Evolutionary conservation across 1,284 basidiomycete genomes (phyloP), one percentile per base, ranked within the genome.

Genomic region (Moesziomyces aphidis): DNA sequence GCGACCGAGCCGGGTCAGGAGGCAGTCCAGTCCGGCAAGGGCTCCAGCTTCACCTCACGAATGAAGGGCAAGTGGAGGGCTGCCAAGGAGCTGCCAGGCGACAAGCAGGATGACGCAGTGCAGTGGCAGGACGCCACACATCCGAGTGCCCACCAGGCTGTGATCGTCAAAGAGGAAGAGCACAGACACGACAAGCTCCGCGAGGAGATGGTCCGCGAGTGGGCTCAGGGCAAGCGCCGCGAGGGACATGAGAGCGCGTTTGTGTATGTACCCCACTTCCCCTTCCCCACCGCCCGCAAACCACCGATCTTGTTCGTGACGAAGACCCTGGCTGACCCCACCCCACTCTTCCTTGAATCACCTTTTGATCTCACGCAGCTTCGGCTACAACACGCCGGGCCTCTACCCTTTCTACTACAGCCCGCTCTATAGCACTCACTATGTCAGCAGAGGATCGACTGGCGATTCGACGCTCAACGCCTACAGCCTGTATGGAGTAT

Each of bases 121-220:
- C 45, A 46, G 22, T 72, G 67, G 61, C 64, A 70, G 42, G 64
- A 77, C 31, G 61, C 62, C 19, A 77, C 71, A 11, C 76, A 78
- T 23, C 76, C 76, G 5, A 71, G 67, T 24, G 57, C 74, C 45
- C 76, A 78, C 47, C 48, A 51, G 34, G 62, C 70, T 23, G 69
- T 76, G n/a, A 62, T 70, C 36, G 56, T 70, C 57, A 52, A 61
- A 34, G 74, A 72, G 34, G 61, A 61, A 31, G 60, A 63, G 34
- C 50, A 73, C 10, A 56, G 60, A 34, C 61, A 73, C 46, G 73
- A 68, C 45, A 61, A 61, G 34, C 55, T 65, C 3, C 61, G 62
- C 19, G 59, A 63, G 22, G 42, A 62, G 21, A 68, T 72, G 69
- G 55, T 59, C 22, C 50, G 49, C 21, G 69, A 72, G 54, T 65